phyloP scores from a whole-genome alignment of 495 filamentous ascomycete genomes.

The Xylaria curta region DNA sequence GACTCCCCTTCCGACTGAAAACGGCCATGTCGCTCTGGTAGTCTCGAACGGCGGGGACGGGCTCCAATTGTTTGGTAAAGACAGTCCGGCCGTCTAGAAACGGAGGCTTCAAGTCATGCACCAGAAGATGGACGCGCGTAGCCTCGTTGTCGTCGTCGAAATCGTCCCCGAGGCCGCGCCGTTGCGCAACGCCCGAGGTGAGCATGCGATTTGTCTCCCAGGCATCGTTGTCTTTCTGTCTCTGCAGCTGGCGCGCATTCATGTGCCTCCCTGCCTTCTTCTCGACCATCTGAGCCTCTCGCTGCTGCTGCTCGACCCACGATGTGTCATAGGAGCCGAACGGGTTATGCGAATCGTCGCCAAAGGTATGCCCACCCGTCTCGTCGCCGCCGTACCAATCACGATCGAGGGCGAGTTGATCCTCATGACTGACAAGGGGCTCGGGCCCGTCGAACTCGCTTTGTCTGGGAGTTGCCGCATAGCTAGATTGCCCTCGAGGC shows the following conservation, averaged over 20 bases:
- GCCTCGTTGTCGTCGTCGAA: slow-evolving; percentile 92
- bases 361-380: slow-evolving; percentile 70
- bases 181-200: slow-evolving; percentile 91
- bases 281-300: slow-evolving; percentile 72
- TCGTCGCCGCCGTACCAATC: slow-evolving; percentile 89
- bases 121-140: slow-evolving; percentile 86
- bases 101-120: slow-evolving; percentile 93
- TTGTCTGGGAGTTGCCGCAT: slow-evolving; percentile 56
- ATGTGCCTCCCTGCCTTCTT: slow-evolving; percentile 74
- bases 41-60: slow-evolving; percentile 90
- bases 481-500: slow-evolving; percentile 53
- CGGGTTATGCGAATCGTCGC: slow-evolving; percentile 70
- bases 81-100: slow-evolving; percentile 94
- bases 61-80: slow-evolving; percentile 97
- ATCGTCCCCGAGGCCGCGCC: slow-evolving; percentile 78
- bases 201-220: slow-evolving; percentile 99
- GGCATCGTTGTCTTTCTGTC: slow-evolving; percentile 92
- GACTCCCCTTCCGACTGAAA: slow-evolving; percentile 94
- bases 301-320: slow-evolving; percentile 71
- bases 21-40: slow-evolving; percentile 99
- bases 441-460: slow-evolving; percentile 61
- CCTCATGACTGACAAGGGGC: slow-evolving; percentile 51
- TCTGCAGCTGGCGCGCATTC: slow-evolving; percentile 76
- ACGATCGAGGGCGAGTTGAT: slow-evolving; percentile 74
- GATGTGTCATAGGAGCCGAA: slow-evolving; percentile 67